Percentiles rank a stretch among this genome's conserved stretches.
phyloP scores from a whole-genome alignment of 179 eudicot species.

The Patellifolia procumbens region DNA sequence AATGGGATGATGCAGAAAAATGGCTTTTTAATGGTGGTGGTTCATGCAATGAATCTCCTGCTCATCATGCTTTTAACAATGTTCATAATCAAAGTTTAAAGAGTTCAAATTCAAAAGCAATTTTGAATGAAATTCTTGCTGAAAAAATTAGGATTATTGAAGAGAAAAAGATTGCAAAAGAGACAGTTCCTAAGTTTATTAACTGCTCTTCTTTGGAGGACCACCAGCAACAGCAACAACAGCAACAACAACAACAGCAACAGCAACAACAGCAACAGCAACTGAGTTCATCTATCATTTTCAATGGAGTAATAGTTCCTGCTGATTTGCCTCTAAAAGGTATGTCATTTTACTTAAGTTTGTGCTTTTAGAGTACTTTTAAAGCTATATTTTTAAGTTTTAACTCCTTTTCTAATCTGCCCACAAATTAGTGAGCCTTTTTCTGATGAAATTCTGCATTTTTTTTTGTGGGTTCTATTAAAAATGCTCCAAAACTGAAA shows the following conservation, averaged over 20 bases:
- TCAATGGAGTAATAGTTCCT: conserved; percentile 45
- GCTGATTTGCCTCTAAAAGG: conserved; percentile 68
- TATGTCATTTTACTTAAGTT: conserved; percentile 22
- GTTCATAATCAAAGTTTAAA: neutral
- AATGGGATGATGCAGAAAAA: conserved; percentile 96
- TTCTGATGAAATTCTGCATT: conserved; percentile 5
- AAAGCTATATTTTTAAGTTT: too few species aligned
- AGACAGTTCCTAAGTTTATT: conserved; percentile 25
- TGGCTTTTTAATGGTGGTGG: conserved; percentile 58
- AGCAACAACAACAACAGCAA: too few species aligned
- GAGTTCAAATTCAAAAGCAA: conserved; percentile 28
- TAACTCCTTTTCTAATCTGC: neutral
- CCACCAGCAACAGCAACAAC: conserved; percentile 15
- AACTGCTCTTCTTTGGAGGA: conserved; percentile 33
- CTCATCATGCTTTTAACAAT: conserved; percentile 20
- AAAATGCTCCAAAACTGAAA: conserved; percentile 2
- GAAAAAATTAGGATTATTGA: conserved; percentile 54
- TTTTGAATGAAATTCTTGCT: conserved; percentile 34
- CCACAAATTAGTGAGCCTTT: conserved; percentile 20
- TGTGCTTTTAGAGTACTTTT: conserved; percentile 23
- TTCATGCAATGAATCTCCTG: conserved; percentile 65
- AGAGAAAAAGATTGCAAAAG: conserved; percentile 31
- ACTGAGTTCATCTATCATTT: conserved; percentile 29
- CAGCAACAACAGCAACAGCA: neutral
- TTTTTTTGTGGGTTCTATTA: conserved; percentile 3